phyloP scores from a whole-genome alignment of 2,329 filamentous ascomycete genomes.

The Cryphonectria carpinicola region DNA sequence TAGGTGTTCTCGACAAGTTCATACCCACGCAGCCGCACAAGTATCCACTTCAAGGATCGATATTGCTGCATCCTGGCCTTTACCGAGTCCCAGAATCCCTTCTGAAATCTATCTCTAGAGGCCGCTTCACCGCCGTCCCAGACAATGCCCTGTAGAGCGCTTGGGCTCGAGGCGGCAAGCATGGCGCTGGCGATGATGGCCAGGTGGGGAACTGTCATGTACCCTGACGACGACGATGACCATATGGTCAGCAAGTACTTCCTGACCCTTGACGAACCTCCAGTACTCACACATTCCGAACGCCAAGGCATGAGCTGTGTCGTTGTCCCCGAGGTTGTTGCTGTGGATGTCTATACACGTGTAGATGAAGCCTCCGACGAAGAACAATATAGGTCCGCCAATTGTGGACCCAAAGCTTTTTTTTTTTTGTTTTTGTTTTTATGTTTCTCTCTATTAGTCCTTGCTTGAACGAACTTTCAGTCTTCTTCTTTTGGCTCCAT shows the following conservation, averaged over 20 bases:
- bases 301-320: conserved; percentile 38
- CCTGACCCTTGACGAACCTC: background rate
- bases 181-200: conserved; percentile 40
- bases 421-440: background rate
- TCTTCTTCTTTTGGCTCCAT: background rate
- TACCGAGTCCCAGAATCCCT: conserved; percentile 32
- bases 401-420: conserved; percentile 35
- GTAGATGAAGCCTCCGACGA: conserved; percentile 35
- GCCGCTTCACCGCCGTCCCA: conserved; percentile 35
- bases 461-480: background rate
- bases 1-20: conserved; percentile 32
- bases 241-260: background rate
- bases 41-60: conserved; percentile 14
- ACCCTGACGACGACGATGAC: conserved; percentile 33
- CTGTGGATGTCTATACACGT: conserved; percentile 33
- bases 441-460: background rate
- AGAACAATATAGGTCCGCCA: conserved; percentile 35
- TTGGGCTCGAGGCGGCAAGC: conserved; percentile 38
- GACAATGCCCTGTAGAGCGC: conserved; percentile 37
- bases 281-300: conserved; percentile 40
- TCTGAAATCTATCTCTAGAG: conserved; percentile 30
- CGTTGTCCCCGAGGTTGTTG: conserved; percentile 37
- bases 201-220: conserved; percentile 41
- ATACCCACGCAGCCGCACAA: conserved; percentile 32
- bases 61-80: conserved; percentile 26